Percentiles rank a stretch among this genome's conserved stretches.
These are phyloP conservation scores for Perkinsela sp. DNA, from an alignment of 208 protist genomes.

Conservation along the genomic window DNA sequence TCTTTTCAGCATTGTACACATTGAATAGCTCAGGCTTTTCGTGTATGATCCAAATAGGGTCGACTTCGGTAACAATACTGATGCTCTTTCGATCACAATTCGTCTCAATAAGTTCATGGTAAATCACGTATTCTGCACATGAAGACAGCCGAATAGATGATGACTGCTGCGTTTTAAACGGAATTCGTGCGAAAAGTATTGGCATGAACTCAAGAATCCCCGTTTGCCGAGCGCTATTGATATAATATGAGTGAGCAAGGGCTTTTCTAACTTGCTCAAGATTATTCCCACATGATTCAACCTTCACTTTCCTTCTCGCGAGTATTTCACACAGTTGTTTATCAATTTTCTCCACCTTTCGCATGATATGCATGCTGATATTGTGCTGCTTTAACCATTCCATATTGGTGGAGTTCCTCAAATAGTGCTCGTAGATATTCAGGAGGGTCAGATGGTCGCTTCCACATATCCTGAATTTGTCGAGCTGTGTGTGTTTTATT, in stretches of 20 bases:
- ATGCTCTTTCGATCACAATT: conserved; percentile 78
- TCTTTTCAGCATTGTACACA: conserved; percentile 3
- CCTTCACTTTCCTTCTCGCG: conserved; percentile 14
- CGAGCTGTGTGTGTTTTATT: conserved; percentile 33
- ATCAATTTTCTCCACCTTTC: conserved; percentile 70
- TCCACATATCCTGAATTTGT: conserved; percentile 85
- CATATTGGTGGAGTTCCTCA: conserved; percentile 46
- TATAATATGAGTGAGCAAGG: conserved; percentile 79
- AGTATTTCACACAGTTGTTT: conserved; percentile 86
- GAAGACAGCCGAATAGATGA: neutral
- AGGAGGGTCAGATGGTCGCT: conserved; percentile 96
- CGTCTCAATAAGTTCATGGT: conserved; percentile 88
- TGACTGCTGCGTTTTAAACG: conserved; percentile 60
- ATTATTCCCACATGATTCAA: conserved; percentile 13
- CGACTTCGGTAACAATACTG: conserved; percentile 75
- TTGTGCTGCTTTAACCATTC: conserved; percentile 88
- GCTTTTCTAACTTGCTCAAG: conserved; percentile 75
- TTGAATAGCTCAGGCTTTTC: conserved; percentile 26
- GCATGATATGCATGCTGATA: conserved; percentile 70
- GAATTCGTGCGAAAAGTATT: conserved; percentile 76
- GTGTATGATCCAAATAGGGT: conserved; percentile 83
- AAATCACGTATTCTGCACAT: conserved; percentile 84
- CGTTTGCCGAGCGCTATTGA: conserved; percentile 74
- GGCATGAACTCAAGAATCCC: conserved; percentile 89
- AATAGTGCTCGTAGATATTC: conserved; percentile 86